A percentile compares a stretch with the other conserved stretches of the same genome.
phyloP scores from a whole-genome alignment of 1,284 basidiomycete species.

The Marasmius fiardii region DNA sequence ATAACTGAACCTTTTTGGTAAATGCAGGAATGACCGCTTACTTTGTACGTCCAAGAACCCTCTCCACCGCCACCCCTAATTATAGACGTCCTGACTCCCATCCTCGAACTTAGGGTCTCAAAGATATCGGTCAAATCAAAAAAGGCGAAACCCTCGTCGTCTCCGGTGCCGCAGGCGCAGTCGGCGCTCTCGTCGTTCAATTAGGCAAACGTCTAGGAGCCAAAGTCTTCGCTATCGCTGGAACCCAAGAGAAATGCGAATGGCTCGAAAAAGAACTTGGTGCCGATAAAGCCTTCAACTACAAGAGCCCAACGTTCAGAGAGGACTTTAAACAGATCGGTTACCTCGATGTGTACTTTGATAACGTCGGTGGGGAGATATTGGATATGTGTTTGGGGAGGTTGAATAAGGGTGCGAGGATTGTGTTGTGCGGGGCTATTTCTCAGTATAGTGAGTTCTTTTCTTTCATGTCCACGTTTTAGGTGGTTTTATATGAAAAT shows the following conservation, averaged over 20 bases:
- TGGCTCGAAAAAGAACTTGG: constrained; percentile 83
- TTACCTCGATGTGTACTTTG: constrained; percentile 80
- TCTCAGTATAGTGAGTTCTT: background rate
- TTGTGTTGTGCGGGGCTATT: constrained; percentile 63
- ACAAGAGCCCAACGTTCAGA: constrained; percentile 77
- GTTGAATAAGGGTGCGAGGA: constrained; percentile 74
- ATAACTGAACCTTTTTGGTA: constrained; percentile 31
- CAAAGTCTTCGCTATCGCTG: constrained; percentile 81
- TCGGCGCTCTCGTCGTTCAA: constrained; percentile 73
- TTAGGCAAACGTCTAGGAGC: constrained; percentile 74
- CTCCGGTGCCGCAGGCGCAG: constrained; percentile 88
- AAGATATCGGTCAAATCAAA: constrained; percentile 77
- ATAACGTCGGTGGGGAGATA: constrained; percentile 86
- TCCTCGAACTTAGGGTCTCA: constrained; percentile 58
- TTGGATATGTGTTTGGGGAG: constrained; percentile 73
- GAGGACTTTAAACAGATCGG: constrained; percentile 63
- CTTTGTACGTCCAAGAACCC: constrained; percentile 60
- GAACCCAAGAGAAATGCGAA: constrained; percentile 73
- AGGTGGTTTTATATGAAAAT: background rate
- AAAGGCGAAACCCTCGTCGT: constrained; percentile 82
- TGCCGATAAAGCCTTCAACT: constrained; percentile 82
- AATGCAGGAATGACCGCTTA: constrained; percentile 76
- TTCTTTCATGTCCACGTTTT: background rate
- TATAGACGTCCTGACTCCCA: background rate
- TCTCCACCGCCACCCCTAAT: too few species aligned